Conservation (phyloP, 2,329 filamentous ascomycete species). For the Phoma sp. region DNA sequence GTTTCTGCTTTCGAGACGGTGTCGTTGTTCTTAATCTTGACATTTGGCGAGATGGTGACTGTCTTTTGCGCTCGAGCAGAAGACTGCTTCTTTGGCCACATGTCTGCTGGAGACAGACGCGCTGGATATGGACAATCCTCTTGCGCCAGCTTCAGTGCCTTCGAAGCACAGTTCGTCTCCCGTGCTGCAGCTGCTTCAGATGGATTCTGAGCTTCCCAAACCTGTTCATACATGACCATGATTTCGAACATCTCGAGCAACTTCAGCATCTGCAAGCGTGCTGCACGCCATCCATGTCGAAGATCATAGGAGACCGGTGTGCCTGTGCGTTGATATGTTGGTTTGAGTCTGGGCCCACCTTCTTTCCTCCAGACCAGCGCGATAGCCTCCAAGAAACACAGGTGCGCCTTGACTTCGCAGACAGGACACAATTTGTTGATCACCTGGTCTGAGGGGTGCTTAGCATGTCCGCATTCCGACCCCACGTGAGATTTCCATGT, state of each 20-base stretch:
- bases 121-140: not conserved
- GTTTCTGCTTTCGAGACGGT: not conserved
- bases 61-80: not conserved
- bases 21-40: not conserved
- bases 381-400: not conserved
- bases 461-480: not conserved
- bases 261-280: not conserved
- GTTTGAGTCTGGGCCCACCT: slow-evolving; percentile 1
- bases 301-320: not conserved
- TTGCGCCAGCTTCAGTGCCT: not conserved
- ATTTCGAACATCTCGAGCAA: not conserved
- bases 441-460: not conserved
- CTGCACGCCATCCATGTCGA: not conserved
- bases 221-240: not conserved
- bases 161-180: not conserved
- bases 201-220: slow-evolving; percentile 2
- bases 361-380: not conserved
- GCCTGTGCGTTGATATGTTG: not conserved
- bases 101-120: not conserved
- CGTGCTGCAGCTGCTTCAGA: not conserved
- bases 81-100: not conserved
- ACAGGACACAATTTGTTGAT: not conserved
- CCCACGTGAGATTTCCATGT: not conserved
- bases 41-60: not conserved
- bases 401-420: slow-evolving; percentile 1